These are phyloP conservation scores for Cryptosporidium meleagridis DNA, from an alignment of 169 alveolate species.

Conservation along the genomic window DNA sequence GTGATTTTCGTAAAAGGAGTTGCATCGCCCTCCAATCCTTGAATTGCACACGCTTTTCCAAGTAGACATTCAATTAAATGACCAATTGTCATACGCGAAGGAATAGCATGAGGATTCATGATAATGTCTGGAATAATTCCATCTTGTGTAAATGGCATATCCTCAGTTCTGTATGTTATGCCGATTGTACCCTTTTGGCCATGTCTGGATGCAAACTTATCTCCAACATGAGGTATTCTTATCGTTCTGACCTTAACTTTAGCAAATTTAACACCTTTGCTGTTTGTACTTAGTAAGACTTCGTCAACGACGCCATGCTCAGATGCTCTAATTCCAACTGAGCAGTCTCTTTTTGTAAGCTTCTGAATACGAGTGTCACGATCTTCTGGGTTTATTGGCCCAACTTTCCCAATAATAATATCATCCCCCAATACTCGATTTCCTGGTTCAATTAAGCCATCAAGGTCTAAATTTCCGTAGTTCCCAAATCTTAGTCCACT, in stretches of 20 bases:
- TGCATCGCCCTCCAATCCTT: constrained; percentile 99
- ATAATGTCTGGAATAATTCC: constrained; percentile 99
- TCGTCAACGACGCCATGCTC: constrained; percentile 96
- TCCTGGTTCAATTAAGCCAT: constrained; percentile 98
- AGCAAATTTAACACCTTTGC: constrained; percentile 95
- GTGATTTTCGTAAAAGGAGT: constrained; percentile 98
- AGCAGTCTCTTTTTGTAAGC: constrained; percentile 90
- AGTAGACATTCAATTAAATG: constrained; percentile 99
- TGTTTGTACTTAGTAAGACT: constrained; percentile 96
- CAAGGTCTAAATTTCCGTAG: constrained; percentile 95
- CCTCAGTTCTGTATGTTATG: constrained; percentile 98
- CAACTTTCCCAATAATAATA: constrained; percentile 97
- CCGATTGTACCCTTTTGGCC: constrained; percentile 99
- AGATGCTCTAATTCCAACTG: constrained; percentile 92
- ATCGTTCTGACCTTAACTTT: constrained; percentile 94
- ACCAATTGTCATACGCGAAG: constrained; percentile 99
- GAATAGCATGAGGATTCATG: constrained; percentile 99
- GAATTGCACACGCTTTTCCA: constrained; percentile 96
- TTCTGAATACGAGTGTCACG: constrained; percentile 79
- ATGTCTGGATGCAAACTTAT: constrained; percentile 99
- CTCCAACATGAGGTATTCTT: constrained; percentile 99
- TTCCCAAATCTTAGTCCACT: constrained; percentile 92
- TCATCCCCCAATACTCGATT: constrained; percentile 98
- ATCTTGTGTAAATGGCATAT: constrained; percentile 97
- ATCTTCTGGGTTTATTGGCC: constrained; percentile 85